Evolutionary conservation across 805 yeast species (phyloP).

Genomic region (Candida endomychidarum): DNA sequence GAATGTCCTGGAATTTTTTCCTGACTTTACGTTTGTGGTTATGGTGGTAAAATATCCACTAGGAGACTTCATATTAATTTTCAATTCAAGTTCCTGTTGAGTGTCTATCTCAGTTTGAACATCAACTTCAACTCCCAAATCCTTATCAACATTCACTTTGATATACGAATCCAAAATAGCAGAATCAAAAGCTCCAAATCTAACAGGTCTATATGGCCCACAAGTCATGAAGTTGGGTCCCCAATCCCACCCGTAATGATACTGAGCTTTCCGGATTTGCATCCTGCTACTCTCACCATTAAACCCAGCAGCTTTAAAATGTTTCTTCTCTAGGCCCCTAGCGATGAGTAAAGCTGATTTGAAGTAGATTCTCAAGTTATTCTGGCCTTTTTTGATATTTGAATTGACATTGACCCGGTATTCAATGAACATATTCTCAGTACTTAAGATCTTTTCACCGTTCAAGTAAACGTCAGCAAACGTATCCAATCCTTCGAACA

Average conservation of each 20-base stretch:
- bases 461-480: slow-evolving; percentile 42
- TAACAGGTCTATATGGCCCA: slow-evolving; percentile 44
- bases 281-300: slow-evolving; percentile 47
- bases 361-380: slow-evolving; percentile 37
- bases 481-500: slow-evolving; percentile 47
- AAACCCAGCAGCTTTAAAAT: slow-evolving; percentile 29
- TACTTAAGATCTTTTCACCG: slow-evolving; percentile 28
- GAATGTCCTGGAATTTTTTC: slow-evolving; percentile 11
- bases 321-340: slow-evolving; percentile 29
- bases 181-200: slow-evolving; percentile 21
- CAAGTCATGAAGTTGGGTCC: slow-evolving; percentile 47
- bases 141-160: slow-evolving; percentile 15
- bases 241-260: slow-evolving; percentile 62
- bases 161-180: slow-evolving; percentile 20
- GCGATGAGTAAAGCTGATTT: slow-evolving; percentile 36
- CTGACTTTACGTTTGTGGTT: not conserved
- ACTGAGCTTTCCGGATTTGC: slow-evolving; percentile 51
- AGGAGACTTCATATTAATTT: slow-evolving; percentile 16
- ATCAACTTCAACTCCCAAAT: slow-evolving; percentile 13
- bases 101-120: slow-evolving; percentile 13
- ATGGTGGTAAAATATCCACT: slow-evolving; percentile 11
- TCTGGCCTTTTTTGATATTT: slow-evolving; percentile 16
- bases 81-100: not conserved
- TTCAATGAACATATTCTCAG: slow-evolving; percentile 46
- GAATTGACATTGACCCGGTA: slow-evolving; percentile 29